phyloP scores from a whole-genome alignment of 1,284 basidiomycete genomes.

The Ustilago crameri region DNA sequence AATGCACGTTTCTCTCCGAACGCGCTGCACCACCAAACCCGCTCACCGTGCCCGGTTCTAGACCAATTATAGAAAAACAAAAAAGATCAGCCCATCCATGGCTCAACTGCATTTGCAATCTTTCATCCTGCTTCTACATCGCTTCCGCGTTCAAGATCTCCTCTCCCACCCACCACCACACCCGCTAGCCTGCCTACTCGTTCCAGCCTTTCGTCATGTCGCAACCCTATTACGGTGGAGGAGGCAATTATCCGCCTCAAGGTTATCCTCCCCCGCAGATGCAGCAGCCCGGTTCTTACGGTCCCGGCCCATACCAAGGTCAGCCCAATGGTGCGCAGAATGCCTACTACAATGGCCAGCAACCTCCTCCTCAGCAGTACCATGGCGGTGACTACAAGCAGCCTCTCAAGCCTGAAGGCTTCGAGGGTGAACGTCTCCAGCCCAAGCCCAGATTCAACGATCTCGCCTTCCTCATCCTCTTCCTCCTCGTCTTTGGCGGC shows the following conservation, averaged over 20 bases:
- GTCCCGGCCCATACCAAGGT: constrained; percentile 40
- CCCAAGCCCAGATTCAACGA: constrained; percentile 62
- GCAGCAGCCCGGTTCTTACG: constrained; percentile 38
- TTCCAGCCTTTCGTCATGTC: constrained; percentile 23
- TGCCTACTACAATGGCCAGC: constrained; percentile 50
- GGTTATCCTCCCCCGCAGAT: constrained; percentile 24
- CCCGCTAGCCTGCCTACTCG: not conserved
- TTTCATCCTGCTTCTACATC: too few species aligned
- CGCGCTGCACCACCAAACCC: too few species aligned
- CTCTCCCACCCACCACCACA: constrained; percentile 2
- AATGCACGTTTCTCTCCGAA: too few species aligned
- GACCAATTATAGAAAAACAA: too few species aligned
- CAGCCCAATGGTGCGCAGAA: constrained; percentile 54
- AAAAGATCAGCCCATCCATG: too few species aligned
- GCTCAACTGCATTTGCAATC: not conserved
- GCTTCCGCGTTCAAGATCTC: not conserved
- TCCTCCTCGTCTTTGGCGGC: constrained; percentile 67
- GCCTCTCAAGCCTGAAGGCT: constrained; percentile 57
- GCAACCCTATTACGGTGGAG: constrained; percentile 35
- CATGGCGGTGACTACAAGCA: constrained; percentile 48
- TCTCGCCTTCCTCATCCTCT: constrained; percentile 67
- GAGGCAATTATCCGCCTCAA: constrained; percentile 20
- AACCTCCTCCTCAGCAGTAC: constrained; percentile 35
- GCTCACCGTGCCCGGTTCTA: too few species aligned
- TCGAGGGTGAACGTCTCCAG: constrained; percentile 54